Percentiles rank a stretch among this genome's conserved stretches.
Conservation (phyloP, 345 rosid genomes). For the Camelina sativa region DNA sequence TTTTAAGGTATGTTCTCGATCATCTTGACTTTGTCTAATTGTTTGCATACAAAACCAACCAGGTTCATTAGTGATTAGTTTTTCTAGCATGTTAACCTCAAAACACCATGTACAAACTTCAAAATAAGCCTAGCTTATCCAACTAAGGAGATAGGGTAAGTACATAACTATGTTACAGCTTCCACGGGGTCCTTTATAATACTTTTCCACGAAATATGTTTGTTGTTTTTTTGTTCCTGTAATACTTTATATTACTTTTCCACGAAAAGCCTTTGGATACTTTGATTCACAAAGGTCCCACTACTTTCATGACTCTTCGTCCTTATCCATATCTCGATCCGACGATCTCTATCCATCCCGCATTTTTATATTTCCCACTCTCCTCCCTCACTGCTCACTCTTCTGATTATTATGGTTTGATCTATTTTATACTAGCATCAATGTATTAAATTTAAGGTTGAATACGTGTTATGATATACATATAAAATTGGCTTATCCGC, state of each 20-base stretch:
- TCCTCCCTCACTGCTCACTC: constrained; percentile 3
- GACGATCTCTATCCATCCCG: constrained; percentile 16
- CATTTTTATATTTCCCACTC: neutral
- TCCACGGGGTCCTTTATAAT: too few species aligned
- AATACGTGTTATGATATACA: neutral
- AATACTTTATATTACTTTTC: constrained; percentile 35
- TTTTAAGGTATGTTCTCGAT: constrained; percentile 20
- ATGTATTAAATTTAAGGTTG: neutral
- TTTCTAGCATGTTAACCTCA: too few species aligned
- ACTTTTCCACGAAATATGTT: too few species aligned
- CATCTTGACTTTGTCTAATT: constrained; percentile 10
- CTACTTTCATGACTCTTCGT: constrained; percentile 30
- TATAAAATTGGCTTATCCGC: neutral
- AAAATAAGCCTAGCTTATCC: too few species aligned
- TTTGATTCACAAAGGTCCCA: constrained; percentile 12
- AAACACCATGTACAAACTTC: too few species aligned
- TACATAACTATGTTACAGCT: too few species aligned
- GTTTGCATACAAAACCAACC: neutral
- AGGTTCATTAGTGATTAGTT: too few species aligned
- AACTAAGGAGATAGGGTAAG: too few species aligned
- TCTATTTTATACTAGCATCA: neutral
- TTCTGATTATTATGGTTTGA: neutral
- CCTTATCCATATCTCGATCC: constrained; percentile 20
- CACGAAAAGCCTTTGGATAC: constrained; percentile 7
- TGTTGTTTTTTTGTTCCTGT: neutral